A percentile compares a stretch with the other conserved stretches of the same genome.
Conservation (phyloP, 441 rosid genomes). For the Melastoma candidum region DNA sequence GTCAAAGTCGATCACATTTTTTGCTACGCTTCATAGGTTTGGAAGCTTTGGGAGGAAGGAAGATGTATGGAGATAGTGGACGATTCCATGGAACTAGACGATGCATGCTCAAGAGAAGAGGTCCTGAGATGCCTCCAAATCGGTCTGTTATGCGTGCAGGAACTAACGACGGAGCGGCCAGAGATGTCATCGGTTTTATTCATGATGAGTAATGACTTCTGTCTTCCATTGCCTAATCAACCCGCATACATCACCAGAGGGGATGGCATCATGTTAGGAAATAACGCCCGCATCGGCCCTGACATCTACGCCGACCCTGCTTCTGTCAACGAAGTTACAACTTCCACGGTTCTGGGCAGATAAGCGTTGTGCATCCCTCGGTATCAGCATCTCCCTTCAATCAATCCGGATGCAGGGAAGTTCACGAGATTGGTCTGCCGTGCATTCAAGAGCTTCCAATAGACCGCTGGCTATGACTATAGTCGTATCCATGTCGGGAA, state of each 20-base stretch:
- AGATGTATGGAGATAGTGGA: no score
- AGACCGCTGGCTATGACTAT: slow-evolving; percentile 24
- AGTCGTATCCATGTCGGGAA: slow-evolving; percentile 34
- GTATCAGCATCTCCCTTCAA: no score
- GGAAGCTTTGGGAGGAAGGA: not conserved
- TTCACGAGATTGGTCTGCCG: no score
- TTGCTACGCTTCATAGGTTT: not conserved
- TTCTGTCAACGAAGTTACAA: slow-evolving; percentile 36
- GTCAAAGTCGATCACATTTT: not conserved
- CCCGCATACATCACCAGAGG: slow-evolving; percentile 26
- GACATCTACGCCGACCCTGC: slow-evolving; percentile 5
- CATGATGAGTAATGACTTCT: no score
- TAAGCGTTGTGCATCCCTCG: not conserved
- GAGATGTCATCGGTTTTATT: no score
- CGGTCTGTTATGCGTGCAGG: no score
- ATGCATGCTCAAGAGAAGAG: no score
- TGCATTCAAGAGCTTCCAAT: no score
- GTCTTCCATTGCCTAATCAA: slow-evolving; percentile 32
- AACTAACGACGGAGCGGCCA: no score
- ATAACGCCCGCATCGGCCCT: slow-evolving; percentile 5
- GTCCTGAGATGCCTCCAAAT: no score
- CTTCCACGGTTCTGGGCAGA: slow-evolving; percentile 29
- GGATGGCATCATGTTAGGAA: not conserved
- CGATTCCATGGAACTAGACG: no score
- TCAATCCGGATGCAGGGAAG: no score